phyloP scores from a whole-genome alignment of 169 alveolate species.

The Plasmodium vinckei region DNA sequence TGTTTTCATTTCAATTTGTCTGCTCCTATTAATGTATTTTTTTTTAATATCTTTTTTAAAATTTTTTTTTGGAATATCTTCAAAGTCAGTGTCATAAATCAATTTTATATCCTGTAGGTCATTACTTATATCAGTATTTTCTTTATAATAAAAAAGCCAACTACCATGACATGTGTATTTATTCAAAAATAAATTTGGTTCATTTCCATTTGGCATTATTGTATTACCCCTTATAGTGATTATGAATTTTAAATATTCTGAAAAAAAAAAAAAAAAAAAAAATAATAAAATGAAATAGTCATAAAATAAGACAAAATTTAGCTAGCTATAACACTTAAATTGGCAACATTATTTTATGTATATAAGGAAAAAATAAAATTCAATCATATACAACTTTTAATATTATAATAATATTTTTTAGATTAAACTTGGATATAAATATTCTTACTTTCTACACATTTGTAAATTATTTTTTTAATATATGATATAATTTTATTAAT shows the following conservation, averaged over 20 bases:
- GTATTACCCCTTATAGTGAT: not conserved
- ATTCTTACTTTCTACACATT: no score
- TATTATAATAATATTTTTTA: no score
- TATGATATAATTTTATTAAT: no score
- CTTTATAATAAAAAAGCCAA: constrained; percentile 41
- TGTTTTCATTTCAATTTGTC: not conserved
- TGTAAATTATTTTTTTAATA: no score
- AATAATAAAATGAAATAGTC: not conserved
- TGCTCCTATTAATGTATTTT: not conserved
- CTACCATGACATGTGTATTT: constrained; percentile 46
- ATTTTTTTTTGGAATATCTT: not conserved
- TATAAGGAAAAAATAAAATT: no score
- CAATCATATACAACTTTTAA: no score
- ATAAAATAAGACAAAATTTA: not conserved
- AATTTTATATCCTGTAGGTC: not conserved
- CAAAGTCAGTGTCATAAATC: not conserved
- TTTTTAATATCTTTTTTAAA: not conserved
- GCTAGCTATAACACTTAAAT: no score
- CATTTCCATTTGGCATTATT: not conserved
- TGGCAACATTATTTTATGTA: no score
- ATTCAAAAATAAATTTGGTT: constrained; percentile 45
- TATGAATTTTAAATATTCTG: constrained; percentile 20
- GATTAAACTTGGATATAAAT: no score
- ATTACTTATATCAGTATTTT: not conserved
- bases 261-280: not conserved